Base-by-base conservation (phyloP, 768 basidiomycete genomes). In the Mycena galopus region DNA sequence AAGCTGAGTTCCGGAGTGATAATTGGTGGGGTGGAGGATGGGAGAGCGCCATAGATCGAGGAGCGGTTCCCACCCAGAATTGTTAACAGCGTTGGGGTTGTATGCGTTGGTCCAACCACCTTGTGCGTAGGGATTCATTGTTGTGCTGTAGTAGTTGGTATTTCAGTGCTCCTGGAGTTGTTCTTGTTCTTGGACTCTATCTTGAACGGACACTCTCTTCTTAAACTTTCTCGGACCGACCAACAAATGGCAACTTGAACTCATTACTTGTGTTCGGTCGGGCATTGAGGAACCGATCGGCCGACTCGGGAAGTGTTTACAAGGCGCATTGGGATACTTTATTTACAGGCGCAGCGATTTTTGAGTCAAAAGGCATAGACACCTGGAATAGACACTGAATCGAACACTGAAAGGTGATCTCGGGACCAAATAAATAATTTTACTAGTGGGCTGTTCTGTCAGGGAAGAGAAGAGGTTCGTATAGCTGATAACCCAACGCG, bases 1-100 rank as follows among this genome's bases (percentile, higher is more conserved):
- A 84, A 80, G 17, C 81, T 73, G 72, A 81, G 81, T 35, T 79
- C 76, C 1, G 80, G 75, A 6, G 80, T 73, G 10, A 79, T n/a
- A 8, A 71, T 32, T 17, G 58, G 29, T 17, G 53, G 42, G 17
- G 51, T n/a, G 23, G 67, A 10, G 27, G 60, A 62, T 32, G 56
- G 70, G 29, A 66, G 64, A 10, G 63, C 63, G 33, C 65, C 70
- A 19, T 66, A 71, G 19, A 64, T 14, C 1, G 67, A 70, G 7
- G 61, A 51, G 9, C 27, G 68, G 44, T 57, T 53, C 68, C 68
- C 35, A 63, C 3, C 23, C 7, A n/a, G 58, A 8, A 16, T 39
- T 50, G 23, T 29, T 69, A n/a, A 17, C 27, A 10, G 53, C 60
- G 53, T 69, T 69, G 4, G 60, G 47, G 25, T 69, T 69, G 6